phyloP scores from a whole-genome alignment of 164 flowering plant species.

The Taxillus chinensis region DNA sequence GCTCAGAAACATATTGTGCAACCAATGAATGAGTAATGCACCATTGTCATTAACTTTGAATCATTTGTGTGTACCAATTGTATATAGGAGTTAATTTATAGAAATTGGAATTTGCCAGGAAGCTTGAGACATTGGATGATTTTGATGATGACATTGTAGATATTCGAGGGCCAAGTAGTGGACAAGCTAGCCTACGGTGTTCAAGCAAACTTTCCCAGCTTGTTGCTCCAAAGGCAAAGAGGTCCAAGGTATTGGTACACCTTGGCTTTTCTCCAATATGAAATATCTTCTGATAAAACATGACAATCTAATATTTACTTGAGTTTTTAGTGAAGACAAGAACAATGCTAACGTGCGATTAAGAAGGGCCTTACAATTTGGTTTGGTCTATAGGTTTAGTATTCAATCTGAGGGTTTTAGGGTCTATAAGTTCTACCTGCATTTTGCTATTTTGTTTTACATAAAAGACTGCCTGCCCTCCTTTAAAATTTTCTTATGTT shows the following conservation, averaged over 20 bases:
- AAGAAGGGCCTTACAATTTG: too few species aligned
- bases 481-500: too few species aligned
- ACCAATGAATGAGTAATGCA: conserved; percentile 41
- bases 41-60: background rate
- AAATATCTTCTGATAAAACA: too few species aligned
- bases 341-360: too few species aligned
- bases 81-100: conserved; percentile 7
- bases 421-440: too few species aligned
- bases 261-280: too few species aligned
- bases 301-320: too few species aligned
- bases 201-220: conserved; percentile 35
- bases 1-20: conserved; percentile 17
- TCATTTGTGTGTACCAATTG: background rate
- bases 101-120: conserved; percentile 27
- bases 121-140: conserved; percentile 67
- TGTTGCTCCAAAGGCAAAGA: conserved; percentile 30
- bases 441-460: too few species aligned
- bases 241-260: conserved; percentile 46
- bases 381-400: too few species aligned
- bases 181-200: conserved; percentile 15
- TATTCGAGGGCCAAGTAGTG: conserved; percentile 17
- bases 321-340: too few species aligned
- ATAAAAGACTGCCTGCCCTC: too few species aligned
- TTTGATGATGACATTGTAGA: conserved; percentile 64
- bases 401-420: too few species aligned